Evolutionary conservation across 2,329 filamentous ascomycete species (phyloP), one percentile per base, ranked within the genome.

Genomic region (Penicillium sp.): DNA sequence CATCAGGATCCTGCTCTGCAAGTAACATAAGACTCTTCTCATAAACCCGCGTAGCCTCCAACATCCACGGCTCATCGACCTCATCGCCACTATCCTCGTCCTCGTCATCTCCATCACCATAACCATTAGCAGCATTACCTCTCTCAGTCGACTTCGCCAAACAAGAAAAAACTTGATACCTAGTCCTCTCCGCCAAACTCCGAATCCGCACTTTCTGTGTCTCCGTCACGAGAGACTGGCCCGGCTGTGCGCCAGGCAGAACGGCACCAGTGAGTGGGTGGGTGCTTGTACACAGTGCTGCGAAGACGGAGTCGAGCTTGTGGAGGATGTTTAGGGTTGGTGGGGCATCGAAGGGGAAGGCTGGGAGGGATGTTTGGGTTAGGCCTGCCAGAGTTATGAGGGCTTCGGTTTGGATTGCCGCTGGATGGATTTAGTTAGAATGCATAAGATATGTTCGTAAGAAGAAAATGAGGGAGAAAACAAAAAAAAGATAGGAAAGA

Each of bases 181-280:
- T 82, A 16, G 89, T 90, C 62, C 87, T 84, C 69, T 95, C 90
- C 0, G 92, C 89, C 31, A 95, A 78, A 68, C 90, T 90, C 69
- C 90, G 88, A 62, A 92, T 88, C 40, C 93, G 84, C 8, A 97
- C 91, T 81, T 94, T 96, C 72, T 97, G 91, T 19, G 87, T 91
- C 79, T 90, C 87, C 0, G 90, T 88, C 9, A 76, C 76, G 0
- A 72, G 63, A 58, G 79, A 75, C 5, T 81, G 76, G 0, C 83
- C 83, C 7, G 78, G 80, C 61, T 86, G 84, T 60, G 92, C 91
- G 0, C 91, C 91, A 0, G 90, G 87, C 1, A 96, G 77, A 0
- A 78, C 67, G 39, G 87, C 84, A 0, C 83, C 82, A 0, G 87
- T 87, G 15, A 87, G 83, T 4, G 86, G 75, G 67, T 96, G 53